These are phyloP conservation scores for Coemansia sp. DNA, from an alignment of 192 early-diverging fungal genomes.

Conservation along the genomic window DNA sequence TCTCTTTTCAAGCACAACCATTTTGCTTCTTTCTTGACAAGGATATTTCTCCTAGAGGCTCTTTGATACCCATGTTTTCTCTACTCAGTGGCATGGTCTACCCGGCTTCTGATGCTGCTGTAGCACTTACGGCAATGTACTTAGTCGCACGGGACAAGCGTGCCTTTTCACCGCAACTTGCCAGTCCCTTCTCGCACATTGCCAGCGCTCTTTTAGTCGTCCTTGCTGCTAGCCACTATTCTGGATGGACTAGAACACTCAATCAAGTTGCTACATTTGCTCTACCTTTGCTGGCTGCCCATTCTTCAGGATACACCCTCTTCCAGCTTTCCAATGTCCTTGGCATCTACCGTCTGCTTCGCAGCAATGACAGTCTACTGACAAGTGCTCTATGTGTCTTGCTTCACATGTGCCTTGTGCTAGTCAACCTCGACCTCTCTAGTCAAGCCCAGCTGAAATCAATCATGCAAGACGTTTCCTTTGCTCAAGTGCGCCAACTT, in stretches of 20 bases:
- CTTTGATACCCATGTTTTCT: background rate
- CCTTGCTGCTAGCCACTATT: constrained; percentile 2
- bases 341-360: constrained; percentile 11
- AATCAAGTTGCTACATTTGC: background rate
- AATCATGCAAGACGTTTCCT: constrained; percentile 2
- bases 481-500: constrained; percentile 21
- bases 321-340: constrained; percentile 22
- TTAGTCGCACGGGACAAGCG: background rate
- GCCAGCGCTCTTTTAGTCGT: constrained; percentile 6
- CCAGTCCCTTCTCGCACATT: background rate
- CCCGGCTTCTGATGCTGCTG: background rate
- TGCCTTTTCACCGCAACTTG: background rate
- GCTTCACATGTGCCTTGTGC: constrained; percentile 13
- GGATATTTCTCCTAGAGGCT: background rate
- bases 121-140: background rate
- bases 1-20: background rate
- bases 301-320: background rate
- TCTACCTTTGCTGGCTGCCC: background rate
- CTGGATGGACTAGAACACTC: background rate
- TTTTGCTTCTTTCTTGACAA: background rate
- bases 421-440: constrained; percentile 13
- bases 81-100: background rate
- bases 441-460: constrained; percentile 8
- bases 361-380: background rate
- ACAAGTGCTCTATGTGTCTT: background rate